Evolutionary conservation across 1,139 yeast genomes (phyloP).

Genomic region (Candida buenavistaensis): DNA sequence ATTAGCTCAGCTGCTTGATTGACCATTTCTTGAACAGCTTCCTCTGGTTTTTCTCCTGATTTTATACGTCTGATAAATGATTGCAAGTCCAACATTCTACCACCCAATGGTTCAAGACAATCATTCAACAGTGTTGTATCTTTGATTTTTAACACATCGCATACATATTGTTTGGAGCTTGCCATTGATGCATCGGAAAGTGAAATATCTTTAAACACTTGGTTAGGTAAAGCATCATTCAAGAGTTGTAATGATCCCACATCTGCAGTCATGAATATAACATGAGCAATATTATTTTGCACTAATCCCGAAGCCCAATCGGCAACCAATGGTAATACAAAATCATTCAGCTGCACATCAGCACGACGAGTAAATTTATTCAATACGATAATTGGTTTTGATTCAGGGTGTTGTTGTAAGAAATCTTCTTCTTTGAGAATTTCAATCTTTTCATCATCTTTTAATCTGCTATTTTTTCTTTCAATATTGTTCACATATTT

Average conservation of each 20-base stretch:
- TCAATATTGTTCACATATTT: conserved; percentile 27
- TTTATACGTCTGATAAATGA: conserved; percentile 84
- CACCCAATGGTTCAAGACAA: conserved; percentile 79
- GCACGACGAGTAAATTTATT: conserved; percentile 66
- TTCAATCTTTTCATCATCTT: conserved; percentile 19
- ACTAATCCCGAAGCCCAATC: conserved; percentile 87
- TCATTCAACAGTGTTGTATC: conserved; percentile 42
- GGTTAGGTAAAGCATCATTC: conserved; percentile 75
- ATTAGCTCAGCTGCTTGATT: conserved; percentile 86
- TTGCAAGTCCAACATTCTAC: conserved; percentile 91
- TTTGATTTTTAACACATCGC: conserved; percentile 52
- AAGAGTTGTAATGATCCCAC: conserved; percentile 72
- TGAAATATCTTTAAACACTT: conserved; percentile 73
- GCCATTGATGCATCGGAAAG: conserved; percentile 78
- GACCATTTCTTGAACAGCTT: conserved; percentile 78
- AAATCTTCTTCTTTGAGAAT: conserved; percentile 73
- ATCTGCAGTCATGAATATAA: conserved; percentile 82
- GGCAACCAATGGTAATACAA: conserved; percentile 73
- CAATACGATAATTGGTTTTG: conserved; percentile 82
- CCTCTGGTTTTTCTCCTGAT: conserved; percentile 79
- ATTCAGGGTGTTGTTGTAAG: conserved; percentile 82
- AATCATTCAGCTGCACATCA: conserved; percentile 52
- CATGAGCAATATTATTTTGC: conserved; percentile 83
- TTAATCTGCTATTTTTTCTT: conserved; percentile 9
- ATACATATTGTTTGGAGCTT: conserved; percentile 72